Percentiles rank a stretch among this genome's conserved stretches.
phyloP scores from a whole-genome alignment of 2,329 filamentous ascomycete species.

The Rosellinia necatrix region DNA sequence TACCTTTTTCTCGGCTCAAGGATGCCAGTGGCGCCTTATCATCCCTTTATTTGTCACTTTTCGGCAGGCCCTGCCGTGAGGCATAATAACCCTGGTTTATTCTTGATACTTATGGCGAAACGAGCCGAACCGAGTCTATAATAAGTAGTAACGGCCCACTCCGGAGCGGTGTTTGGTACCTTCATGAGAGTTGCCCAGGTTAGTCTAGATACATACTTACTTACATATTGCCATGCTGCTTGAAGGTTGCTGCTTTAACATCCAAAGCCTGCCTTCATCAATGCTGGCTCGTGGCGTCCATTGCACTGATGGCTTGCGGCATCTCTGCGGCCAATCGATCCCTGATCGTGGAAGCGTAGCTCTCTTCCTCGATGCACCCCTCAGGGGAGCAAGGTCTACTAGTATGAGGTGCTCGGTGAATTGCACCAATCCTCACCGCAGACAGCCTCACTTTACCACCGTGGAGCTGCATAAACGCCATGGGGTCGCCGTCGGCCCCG shows the following conservation, averaged over 20 bases:
- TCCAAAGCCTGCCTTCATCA: constrained; percentile 5
- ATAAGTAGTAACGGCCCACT: constrained; percentile 25
- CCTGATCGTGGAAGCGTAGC: background rate
- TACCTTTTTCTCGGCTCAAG: background rate
- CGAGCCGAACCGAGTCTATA: constrained; percentile 26
- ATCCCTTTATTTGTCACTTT: constrained; percentile 15
- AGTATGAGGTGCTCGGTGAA: constrained; percentile 33
- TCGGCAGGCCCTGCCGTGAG: constrained; percentile 20
- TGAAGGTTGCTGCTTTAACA: constrained; percentile 13
- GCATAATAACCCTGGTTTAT: constrained; percentile 15
- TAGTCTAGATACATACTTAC: background rate
- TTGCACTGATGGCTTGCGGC: constrained; percentile 1
- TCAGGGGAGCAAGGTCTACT: constrained; percentile 28
- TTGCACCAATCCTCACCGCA: constrained; percentile 35
- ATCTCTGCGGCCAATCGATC: constrained; percentile 17
- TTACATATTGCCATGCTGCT: background rate
- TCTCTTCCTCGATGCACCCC: constrained; percentile 18
- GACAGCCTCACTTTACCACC: constrained; percentile 27
- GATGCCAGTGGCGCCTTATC: background rate
- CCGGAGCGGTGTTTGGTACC: constrained; percentile 19
- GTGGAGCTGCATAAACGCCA: constrained; percentile 24
- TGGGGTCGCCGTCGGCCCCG: constrained; percentile 24
- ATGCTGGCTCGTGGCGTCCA: constrained; percentile 15
- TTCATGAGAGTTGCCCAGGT: background rate
- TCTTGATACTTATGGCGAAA: constrained; percentile 18